phyloP scores from a whole-genome alignment of 225 moss, liverwort and hornwort genomes.

The Marchantia paleacea region DNA sequence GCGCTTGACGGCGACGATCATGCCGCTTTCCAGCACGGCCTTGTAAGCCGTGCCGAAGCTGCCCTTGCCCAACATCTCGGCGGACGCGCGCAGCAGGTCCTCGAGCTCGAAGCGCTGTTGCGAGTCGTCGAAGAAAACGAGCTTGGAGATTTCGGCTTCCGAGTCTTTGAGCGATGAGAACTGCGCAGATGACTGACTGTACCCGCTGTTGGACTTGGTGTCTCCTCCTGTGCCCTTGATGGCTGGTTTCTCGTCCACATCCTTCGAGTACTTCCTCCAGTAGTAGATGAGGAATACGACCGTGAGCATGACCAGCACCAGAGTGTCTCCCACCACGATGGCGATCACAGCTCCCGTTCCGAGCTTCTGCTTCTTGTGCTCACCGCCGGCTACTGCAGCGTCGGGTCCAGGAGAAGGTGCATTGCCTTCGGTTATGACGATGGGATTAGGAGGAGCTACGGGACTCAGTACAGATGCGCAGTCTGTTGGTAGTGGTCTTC shows the following conservation, averaged over 20 bases:
- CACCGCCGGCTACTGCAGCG: not conserved
- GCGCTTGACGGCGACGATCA: conserved; percentile 70
- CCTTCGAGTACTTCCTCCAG: conserved; percentile 31
- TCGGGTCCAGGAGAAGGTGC: conserved; percentile 5
- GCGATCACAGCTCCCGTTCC: conserved; percentile 17
- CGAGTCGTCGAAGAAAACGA: conserved; percentile 60
- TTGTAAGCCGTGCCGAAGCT: conserved; percentile 89
- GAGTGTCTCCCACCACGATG: conserved; percentile 31
- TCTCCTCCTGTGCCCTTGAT: conserved; percentile 27
- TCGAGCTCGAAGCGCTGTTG: conserved; percentile 60
- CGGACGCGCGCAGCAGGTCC: conserved; percentile 76
- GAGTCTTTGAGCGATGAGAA: not conserved
- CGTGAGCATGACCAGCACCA: conserved; percentile 22
- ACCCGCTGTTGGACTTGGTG: conserved; percentile 27
- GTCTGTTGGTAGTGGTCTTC: conserved; percentile 17
- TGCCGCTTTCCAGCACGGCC: conserved; percentile 73
- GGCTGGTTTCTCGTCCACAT: conserved; percentile 19
- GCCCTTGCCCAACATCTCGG: conserved; percentile 86
- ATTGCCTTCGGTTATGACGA: not conserved
- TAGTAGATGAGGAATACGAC: conserved; percentile 26
- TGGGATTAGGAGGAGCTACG: too few species aligned
- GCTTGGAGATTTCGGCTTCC: conserved; percentile 52
- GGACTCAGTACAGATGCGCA: conserved; percentile 8
- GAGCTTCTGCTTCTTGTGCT: conserved; percentile 27
- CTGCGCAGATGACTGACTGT: conserved; percentile 1